Base-by-base conservation (phyloP, 805 yeast species). In the Priceomyces melissophilus region DNA sequence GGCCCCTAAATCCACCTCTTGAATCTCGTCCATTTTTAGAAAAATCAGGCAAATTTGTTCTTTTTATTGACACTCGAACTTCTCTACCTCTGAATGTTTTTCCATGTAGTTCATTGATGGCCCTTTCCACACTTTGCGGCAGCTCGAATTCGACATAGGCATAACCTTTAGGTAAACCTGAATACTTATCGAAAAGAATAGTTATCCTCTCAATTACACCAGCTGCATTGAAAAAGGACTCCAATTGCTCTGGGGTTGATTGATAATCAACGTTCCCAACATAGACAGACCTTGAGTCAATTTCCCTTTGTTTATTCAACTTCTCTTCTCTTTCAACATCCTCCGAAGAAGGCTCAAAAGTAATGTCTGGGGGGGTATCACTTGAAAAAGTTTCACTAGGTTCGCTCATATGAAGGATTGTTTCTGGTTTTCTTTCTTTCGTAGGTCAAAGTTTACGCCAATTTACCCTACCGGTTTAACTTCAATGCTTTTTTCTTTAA, bases 101-200 rank as follows among this genome's bases (percentile, higher is more conserved):
- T 6, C 71, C 77, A 42, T 72, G 62, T 28, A 74, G 49, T 17
- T 53, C 61, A 9, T 51, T 54, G 35, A 81, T 56, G 1, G 88
- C 86, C 23, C 58, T 58, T 4, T 56, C 50, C 5, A 75, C 81
- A 11, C 73, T 60, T 4, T 63, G 72, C 3, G 47, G 44, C 6
- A 55, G 50, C 10, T 69, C 73, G 52, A 79, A 82, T 48, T 84
- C 81, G 26, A 82, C 66, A 48, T 79, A 82, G 1, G 86, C 87
- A 53, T 76, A 79, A 2, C 86, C 87, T 46, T 71, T 75, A 7
- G 79, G 75, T 13, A 55, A 55, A 0, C 78, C 78, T 1, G 75
- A 65, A 47, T 50, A 61, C 34, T 64, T 64, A 47, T 73, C 74
- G 41, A 66, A 64, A 42, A 79, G 61, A 15, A 79, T 68, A 1